A percentile compares a stretch with the other conserved stretches of the same genome.
These are phyloP conservation scores for Bruguiera sexangula DNA, from an alignment of 345 rosid genomes.

Conservation along the genomic window DNA sequence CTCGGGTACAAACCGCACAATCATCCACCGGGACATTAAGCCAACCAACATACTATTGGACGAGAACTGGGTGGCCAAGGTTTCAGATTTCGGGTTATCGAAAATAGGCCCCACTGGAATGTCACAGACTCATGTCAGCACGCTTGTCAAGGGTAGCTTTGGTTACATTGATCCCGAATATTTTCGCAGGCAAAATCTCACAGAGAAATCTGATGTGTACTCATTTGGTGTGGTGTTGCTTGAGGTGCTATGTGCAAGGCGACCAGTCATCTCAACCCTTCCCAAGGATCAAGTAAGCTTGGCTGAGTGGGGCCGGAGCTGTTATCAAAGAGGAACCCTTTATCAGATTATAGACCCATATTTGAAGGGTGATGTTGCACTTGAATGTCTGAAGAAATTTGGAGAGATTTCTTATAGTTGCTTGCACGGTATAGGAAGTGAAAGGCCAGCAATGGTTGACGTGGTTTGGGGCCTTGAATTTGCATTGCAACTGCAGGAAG, in stretches of 20 bases:
- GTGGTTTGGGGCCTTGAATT: slow-evolving; percentile 29
- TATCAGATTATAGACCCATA: slow-evolving; percentile 35
- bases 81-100: slow-evolving; percentile 53
- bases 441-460: slow-evolving; percentile 23
- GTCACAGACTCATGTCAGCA: slow-evolving; percentile 39
- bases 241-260: slow-evolving; percentile 49
- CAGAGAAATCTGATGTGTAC: slow-evolving; percentile 66
- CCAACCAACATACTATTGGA: slow-evolving; percentile 48
- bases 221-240: slow-evolving; percentile 58
- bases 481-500: slow-evolving; percentile 21
- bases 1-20: slow-evolving; percentile 28
- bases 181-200: slow-evolving; percentile 39
- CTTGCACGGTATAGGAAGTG: slow-evolving; percentile 21
- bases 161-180: slow-evolving; percentile 65
- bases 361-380: slow-evolving; percentile 34
- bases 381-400: slow-evolving; percentile 35
- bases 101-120: slow-evolving; percentile 27
- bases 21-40: slow-evolving; percentile 52
- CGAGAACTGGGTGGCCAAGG: slow-evolving; percentile 48
- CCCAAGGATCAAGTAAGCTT: slow-evolving; percentile 28
- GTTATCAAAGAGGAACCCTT: slow-evolving; percentile 25
- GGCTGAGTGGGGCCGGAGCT: slow-evolving; percentile 33
- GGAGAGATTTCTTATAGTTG: slow-evolving; percentile 39
- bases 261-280: slow-evolving; percentile 15
- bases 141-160: slow-evolving; percentile 43